phyloP scores from a whole-genome alignment of 2,329 filamentous ascomycete genomes.

The Aspergillus awamori region DNA sequence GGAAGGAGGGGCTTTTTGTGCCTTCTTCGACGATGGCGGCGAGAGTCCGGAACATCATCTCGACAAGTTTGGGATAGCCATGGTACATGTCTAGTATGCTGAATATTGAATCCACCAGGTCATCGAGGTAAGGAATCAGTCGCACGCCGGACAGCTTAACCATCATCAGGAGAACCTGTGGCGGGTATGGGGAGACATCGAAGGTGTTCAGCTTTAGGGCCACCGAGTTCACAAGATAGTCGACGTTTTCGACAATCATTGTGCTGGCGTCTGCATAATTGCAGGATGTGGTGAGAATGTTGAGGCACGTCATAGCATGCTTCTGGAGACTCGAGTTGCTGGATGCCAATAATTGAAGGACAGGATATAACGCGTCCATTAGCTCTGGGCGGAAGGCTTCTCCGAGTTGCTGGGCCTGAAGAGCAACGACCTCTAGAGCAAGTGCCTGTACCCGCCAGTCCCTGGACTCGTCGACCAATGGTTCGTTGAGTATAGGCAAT shows the following conservation, averaged over 20 bases:
- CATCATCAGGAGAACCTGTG: conserved; percentile 93
- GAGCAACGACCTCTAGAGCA: conserved; percentile 76
- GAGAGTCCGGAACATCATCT: conserved; percentile 80
- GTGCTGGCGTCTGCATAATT: conserved; percentile 74
- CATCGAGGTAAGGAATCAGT: conserved; percentile 85
- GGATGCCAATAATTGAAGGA: conserved; percentile 86
- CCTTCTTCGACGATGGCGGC: conserved; percentile 83
- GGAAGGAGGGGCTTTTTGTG: conserved; percentile 56
- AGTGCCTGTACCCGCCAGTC: conserved; percentile 79
- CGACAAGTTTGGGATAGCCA: conserved; percentile 83
- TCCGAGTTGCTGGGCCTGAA: conserved; percentile 70
- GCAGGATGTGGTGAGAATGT: conserved; percentile 75
- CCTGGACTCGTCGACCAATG: conserved; percentile 38
- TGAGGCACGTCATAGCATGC: conserved; percentile 82
- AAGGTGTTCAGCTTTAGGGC: conserved; percentile 87
- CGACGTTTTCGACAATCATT: conserved; percentile 85
- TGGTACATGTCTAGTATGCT: conserved; percentile 93
- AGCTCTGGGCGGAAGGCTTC: conserved; percentile 78
- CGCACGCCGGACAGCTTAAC: conserved; percentile 79
- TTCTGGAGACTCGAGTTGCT: conserved; percentile 67
- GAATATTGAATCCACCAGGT: conserved; percentile 88
- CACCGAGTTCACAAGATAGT: conserved; percentile 95
- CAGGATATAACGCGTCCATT: conserved; percentile 86
- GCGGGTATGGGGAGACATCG: conserved; percentile 87
- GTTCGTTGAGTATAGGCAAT: conserved; percentile 44